Evolutionary conservation across 2,329 filamentous ascomycete genomes (phyloP).

Genomic region (Rhinocladiella mackenziei): DNA sequence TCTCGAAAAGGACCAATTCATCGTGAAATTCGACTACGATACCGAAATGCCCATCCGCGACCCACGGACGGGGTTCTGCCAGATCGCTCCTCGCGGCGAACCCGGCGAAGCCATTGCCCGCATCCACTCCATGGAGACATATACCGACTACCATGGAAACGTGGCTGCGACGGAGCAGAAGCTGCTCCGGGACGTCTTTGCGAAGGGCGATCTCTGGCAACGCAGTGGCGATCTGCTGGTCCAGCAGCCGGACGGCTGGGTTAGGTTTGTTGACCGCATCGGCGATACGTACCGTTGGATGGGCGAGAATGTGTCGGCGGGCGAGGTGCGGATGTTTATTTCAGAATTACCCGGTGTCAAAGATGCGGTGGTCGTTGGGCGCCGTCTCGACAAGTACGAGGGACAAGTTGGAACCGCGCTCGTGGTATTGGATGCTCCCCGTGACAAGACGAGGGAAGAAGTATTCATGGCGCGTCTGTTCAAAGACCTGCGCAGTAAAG

Average conservation of each 20-base stretch:
- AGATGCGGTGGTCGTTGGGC: slow-evolving; percentile 81
- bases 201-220: slow-evolving; percentile 75
- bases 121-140: slow-evolving; percentile 58
- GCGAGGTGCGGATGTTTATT: slow-evolving; percentile 70
- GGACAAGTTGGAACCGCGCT: slow-evolving; percentile 48
- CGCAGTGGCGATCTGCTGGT: slow-evolving; percentile 74
- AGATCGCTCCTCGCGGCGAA: slow-evolving; percentile 57
- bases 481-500: slow-evolving; percentile 39
- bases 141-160: slow-evolving; percentile 81
- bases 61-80: slow-evolving; percentile 63
- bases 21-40: slow-evolving; percentile 66
- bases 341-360: slow-evolving; percentile 61
- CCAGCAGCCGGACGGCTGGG: slow-evolving; percentile 65
- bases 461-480: slow-evolving; percentile 41
- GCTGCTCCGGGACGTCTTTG: slow-evolving; percentile 68
- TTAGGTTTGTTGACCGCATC: slow-evolving; percentile 70
- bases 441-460: slow-evolving; percentile 22
- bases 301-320: slow-evolving; percentile 76
- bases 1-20: slow-evolving; percentile 51
- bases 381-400: slow-evolving; percentile 44
- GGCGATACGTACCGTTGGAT: slow-evolving; percentile 58
- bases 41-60: slow-evolving; percentile 64
- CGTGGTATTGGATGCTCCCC: slow-evolving; percentile 38
- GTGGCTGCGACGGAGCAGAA: slow-evolving; percentile 66
- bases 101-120: slow-evolving; percentile 75